Evolutionary conservation across 1,284 basidiomycete genomes (phyloP).

Genomic region (Trichosporon faecale): DNA sequence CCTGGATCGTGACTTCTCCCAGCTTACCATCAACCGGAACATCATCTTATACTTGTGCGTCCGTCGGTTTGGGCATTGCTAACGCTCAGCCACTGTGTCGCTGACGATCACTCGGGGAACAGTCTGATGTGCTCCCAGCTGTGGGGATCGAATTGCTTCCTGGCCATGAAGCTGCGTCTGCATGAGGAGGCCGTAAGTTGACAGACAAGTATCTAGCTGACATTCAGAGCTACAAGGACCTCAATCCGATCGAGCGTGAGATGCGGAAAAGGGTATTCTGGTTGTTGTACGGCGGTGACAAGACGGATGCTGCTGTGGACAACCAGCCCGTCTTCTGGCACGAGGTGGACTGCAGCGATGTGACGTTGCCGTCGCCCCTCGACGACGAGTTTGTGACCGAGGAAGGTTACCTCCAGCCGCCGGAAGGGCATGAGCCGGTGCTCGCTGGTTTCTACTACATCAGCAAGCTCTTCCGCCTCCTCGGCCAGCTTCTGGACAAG

Average conservation of each 20-base stretch:
- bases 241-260: constrained; percentile 71
- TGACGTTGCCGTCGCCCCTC: constrained; percentile 37
- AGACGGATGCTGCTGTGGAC: constrained; percentile 74
- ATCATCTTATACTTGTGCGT: constrained; percentile 31
- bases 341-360: constrained; percentile 67
- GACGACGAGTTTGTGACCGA: constrained; percentile 62
- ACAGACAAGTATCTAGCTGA: background rate
- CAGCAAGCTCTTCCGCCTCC: constrained; percentile 65
- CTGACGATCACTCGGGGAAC: constrained; percentile 16
- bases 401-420: constrained; percentile 72
- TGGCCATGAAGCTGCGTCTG: constrained; percentile 60
- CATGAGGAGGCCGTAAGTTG: constrained; percentile 61
- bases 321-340: constrained; percentile 74
- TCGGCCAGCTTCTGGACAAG: constrained; percentile 42
- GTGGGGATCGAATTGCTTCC: constrained; percentile 20
- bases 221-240: constrained; percentile 17
- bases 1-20: constrained; percentile 23
- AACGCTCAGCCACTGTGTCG: constrained; percentile 11
- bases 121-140: constrained; percentile 2
- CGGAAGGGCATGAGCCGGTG: constrained; percentile 73
- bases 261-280: constrained; percentile 76
- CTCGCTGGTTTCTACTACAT: constrained; percentile 81
- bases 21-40: constrained; percentile 23
- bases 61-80: background rate
- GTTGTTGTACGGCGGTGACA: constrained; percentile 81